phyloP scores from a whole-genome alignment of 225 moss, liverwort and hornwort genomes.

The Ulota crispa region DNA sequence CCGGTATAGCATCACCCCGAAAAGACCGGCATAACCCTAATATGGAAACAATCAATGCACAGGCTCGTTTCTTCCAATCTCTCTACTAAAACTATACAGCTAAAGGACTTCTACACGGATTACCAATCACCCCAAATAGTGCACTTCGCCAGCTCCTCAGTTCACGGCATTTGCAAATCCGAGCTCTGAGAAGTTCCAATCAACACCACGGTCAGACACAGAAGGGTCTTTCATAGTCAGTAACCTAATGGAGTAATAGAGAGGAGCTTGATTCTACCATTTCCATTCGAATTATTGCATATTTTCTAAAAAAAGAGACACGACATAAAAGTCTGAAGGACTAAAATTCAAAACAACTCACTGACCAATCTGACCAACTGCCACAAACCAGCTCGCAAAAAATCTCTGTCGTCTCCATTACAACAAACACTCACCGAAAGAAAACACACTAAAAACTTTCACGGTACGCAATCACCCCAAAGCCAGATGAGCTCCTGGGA shows the following conservation, averaged over 20 bases:
- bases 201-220: constrained; percentile 5
- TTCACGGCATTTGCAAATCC: constrained; percentile 13
- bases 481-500: background rate
- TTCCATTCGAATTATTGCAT: background rate
- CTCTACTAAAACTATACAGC: background rate
- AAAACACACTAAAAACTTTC: background rate
- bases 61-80: background rate
- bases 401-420: background rate
- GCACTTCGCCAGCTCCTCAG: background rate
- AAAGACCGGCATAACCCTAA: background rate
- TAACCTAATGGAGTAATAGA: background rate
- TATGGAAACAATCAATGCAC: background rate
- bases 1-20: background rate
- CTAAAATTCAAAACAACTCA: background rate
- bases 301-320: background rate
- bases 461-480: background rate
- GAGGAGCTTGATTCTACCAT: background rate
- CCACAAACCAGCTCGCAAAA: background rate
- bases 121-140: background rate
- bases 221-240: background rate
- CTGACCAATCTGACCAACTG: background rate
- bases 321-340: background rate
- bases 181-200: background rate
- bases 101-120: background rate
- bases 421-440: background rate